phyloP scores from a whole-genome alignment of 352 stramenopile genomes.

The Globisporangium ultimum region DNA sequence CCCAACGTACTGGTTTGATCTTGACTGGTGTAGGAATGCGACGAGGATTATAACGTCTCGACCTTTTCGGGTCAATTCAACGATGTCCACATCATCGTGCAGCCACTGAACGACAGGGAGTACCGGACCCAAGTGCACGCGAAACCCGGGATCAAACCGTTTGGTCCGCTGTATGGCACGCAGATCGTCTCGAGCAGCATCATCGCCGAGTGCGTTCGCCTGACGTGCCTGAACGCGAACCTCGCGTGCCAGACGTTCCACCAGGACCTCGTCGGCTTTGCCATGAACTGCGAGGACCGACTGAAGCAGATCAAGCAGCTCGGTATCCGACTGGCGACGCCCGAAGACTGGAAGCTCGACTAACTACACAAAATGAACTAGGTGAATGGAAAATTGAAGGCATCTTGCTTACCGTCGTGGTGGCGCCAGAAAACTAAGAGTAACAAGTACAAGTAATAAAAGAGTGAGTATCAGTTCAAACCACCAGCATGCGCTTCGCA shows the following conservation, averaged over 20 bases:
- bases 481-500: conserved; percentile 44
- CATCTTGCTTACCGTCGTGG: neutral
- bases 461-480: conserved; percentile 30
- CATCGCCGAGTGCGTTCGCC: conserved; percentile 63
- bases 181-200: conserved; percentile 65
- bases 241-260: conserved; percentile 80
- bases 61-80: conserved; percentile 85
- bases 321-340: conserved; percentile 44
- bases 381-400: neutral
- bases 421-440: neutral
- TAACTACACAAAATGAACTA: neutral
- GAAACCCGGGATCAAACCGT: conserved; percentile 69
- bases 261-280: conserved; percentile 78
- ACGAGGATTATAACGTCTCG: conserved; percentile 69
- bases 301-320: conserved; percentile 89
- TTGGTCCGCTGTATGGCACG: conserved; percentile 70
- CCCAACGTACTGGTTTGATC: neutral
- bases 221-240: conserved; percentile 83
- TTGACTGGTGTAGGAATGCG: conserved; percentile 47
- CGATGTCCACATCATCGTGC: conserved; percentile 84
- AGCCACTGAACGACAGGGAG: conserved; percentile 71
- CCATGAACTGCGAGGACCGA: conserved; percentile 77
- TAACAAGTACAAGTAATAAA: neutral
- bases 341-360: conserved; percentile 52
- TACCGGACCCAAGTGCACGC: conserved; percentile 71